A percentile compares a stretch with the other conserved stretches of the same genome.
Evolutionary conservation across 495 filamentous ascomycete genomes (phyloP).

Genomic region (Annulohypoxylon maeteangense): DNA sequence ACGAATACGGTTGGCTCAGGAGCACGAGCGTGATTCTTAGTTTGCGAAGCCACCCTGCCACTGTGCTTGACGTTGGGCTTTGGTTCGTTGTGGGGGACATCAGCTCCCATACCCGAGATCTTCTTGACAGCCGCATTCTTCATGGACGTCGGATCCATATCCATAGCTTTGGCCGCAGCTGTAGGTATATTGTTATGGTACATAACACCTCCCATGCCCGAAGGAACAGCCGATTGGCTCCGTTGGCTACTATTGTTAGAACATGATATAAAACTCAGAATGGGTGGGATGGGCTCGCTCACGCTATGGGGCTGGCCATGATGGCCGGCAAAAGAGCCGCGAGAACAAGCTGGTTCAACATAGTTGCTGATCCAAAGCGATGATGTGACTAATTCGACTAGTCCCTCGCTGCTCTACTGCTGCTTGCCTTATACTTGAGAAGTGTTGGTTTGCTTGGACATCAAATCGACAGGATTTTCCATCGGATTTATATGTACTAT

Average conservation of each 20-base stretch:
- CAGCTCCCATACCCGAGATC: neutral
- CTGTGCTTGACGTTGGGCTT: neutral
- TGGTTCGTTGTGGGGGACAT: neutral
- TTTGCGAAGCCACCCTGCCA: neutral
- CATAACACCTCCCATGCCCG: neutral
- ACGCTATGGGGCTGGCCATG: conserved; percentile 37
- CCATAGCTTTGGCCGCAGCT: neutral
- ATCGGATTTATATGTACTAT: conserved; percentile 26
- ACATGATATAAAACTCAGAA: neutral
- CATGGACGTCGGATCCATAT: neutral
- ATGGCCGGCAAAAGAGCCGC: conserved; percentile 37
- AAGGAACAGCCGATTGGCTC: neutral
- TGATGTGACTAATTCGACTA: neutral
- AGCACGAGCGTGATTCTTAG: neutral
- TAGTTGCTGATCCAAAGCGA: conserved; percentile 11
- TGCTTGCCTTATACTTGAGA: conserved; percentile 5
- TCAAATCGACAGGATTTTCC: neutral
- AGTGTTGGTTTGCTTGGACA: neutral
- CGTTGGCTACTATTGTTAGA: conserved; percentile 23
- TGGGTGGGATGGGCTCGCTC: neutral
- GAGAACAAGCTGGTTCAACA: conserved; percentile 35
- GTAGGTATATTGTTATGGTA: neutral
- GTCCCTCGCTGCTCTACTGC: conserved; percentile 12
- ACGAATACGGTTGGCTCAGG: conserved; percentile 1
- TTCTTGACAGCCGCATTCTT: neutral